A percentile compares a stretch with the other conserved stretches of the same genome.
Evolutionary conservation across 2,329 filamentous ascomycete genomes (phyloP).

Genomic region (Gnomoniopsis smithogilvyi): DNA sequence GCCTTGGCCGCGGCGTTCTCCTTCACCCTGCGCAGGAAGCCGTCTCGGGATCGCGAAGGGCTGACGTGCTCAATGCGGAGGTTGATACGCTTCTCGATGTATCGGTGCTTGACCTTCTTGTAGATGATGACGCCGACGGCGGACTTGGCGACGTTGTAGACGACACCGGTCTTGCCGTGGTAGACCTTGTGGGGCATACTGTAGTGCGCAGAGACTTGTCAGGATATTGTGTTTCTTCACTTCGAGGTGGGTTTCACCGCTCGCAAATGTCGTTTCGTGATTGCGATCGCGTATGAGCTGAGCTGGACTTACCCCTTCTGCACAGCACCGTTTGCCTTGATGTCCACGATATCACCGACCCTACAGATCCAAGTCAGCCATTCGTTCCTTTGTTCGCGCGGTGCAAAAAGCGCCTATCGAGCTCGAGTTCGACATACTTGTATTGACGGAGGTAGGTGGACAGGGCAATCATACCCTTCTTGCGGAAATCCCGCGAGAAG

Average conservation of each 20-base stretch:
- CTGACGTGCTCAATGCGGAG: slow-evolving; percentile 96
- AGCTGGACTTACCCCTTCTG: slow-evolving; percentile 80
- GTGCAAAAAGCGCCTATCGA: not conserved
- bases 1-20: slow-evolving; percentile 88
- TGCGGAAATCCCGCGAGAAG: slow-evolving; percentile 91
- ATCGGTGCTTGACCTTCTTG: slow-evolving; percentile 99
- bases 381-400: slow-evolving; percentile 1
- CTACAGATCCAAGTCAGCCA: slow-evolving; percentile 37
- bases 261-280: not conserved
- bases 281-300: slow-evolving; percentile 24
- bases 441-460: slow-evolving; percentile 94
- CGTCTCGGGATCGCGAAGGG: slow-evolving; percentile 92
- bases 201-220: slow-evolving; percentile 29
- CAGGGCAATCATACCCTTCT: slow-evolving; percentile 91
- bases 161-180: slow-evolving; percentile 97
- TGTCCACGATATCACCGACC: slow-evolving; percentile 98
- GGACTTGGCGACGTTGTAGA: slow-evolving; percentile 99
- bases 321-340: slow-evolving; percentile 97
- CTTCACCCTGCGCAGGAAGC: slow-evolving; percentile 97
- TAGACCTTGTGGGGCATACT: slow-evolving; percentile 99
- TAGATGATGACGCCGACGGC: slow-evolving; percentile 98
- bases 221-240: slow-evolving; percentile 24
- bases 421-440: slow-evolving; percentile 57
- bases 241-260: not conserved
- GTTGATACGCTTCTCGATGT: slow-evolving; percentile 99